Percentiles rank a stretch among this genome's conserved stretches.
These are phyloP conservation scores for Pseudozyma sp. DNA, from an alignment of 1,284 basidiomycete genomes.

Conservation along the genomic window DNA sequence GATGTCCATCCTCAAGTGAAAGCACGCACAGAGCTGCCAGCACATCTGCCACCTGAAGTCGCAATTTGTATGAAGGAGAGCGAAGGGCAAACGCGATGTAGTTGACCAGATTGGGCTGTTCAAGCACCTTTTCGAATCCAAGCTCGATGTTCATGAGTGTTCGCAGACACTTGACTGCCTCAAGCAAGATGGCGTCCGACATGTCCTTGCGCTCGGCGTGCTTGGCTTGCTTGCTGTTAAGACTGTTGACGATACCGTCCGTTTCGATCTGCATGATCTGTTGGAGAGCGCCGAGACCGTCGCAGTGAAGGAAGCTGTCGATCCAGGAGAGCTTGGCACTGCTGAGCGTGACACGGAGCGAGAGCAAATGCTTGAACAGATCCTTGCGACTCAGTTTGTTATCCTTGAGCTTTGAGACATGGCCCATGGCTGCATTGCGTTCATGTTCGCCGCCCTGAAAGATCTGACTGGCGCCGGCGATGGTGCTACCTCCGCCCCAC, in stretches of 20 bases:
- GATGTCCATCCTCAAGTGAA: constrained; percentile 79
- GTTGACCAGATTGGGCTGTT: constrained; percentile 77
- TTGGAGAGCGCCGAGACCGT: constrained; percentile 75
- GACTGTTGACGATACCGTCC: constrained; percentile 29
- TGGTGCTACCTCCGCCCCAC: constrained; percentile 51
- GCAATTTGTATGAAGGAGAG: constrained; percentile 75
- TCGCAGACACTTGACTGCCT: constrained; percentile 79
- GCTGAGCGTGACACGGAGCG: constrained; percentile 85
- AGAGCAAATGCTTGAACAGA: constrained; percentile 79
- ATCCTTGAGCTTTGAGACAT: constrained; percentile 36
- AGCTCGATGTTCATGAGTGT: constrained; percentile 86
- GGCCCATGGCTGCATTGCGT: constrained; percentile 20
- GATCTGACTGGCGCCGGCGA: constrained; percentile 7
- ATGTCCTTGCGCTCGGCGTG: constrained; percentile 54
- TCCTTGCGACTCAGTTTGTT: constrained; percentile 52
- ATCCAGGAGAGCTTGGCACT: constrained; percentile 84
- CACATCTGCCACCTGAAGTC: constrained; percentile 80
- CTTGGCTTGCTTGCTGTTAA: constrained; percentile 20
- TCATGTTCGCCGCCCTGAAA: constrained; percentile 23
- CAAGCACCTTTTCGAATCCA: constrained; percentile 79
- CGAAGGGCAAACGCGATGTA: constrained; percentile 81
- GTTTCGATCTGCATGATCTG: constrained; percentile 49
- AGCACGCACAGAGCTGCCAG: constrained; percentile 85
- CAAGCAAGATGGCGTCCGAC: constrained; percentile 54
- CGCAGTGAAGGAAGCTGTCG: constrained; percentile 77